These are phyloP conservation scores for Fonsecaea nubica DNA, from an alignment of 2,329 filamentous ascomycete genomes.

Conservation along the genomic window DNA sequence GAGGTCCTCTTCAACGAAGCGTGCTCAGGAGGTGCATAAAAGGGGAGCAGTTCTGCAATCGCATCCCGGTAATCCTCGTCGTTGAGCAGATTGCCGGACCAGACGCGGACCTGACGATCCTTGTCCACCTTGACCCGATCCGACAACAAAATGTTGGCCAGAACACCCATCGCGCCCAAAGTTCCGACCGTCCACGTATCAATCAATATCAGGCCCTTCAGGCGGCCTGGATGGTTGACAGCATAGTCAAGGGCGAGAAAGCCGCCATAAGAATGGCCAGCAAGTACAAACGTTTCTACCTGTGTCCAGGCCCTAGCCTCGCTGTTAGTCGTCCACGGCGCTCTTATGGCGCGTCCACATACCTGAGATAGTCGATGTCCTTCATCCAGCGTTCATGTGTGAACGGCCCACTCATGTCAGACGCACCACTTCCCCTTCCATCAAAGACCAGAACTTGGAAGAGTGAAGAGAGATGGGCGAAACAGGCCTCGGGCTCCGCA, in stretches of 20 bases:
- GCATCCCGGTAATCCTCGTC: conserved; percentile 21
- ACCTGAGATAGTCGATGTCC: conserved; percentile 31
- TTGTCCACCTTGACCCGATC: conserved; percentile 19
- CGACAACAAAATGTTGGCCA: conserved; percentile 26
- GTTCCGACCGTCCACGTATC: conserved; percentile 25
- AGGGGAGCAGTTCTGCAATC: conserved; percentile 19
- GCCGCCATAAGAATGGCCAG: conserved; percentile 28
- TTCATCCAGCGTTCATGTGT: conserved; percentile 30
- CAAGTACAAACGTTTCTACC: conserved; percentile 26
- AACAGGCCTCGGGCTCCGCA: conserved; percentile 20
- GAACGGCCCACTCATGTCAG: conserved; percentile 20
- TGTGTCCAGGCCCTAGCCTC: conserved; percentile 8
- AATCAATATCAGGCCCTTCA: conserved; percentile 19
- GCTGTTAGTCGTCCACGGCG: background rate
- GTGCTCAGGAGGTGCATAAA: conserved; percentile 21
- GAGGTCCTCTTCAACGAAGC: background rate
- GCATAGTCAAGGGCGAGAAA: conserved; percentile 31
- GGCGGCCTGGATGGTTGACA: conserved; percentile 10
- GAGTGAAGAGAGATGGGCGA: conserved; percentile 13
- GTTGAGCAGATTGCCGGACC: conserved; percentile 23
- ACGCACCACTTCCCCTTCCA: conserved; percentile 27
- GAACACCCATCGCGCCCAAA: conserved; percentile 21
- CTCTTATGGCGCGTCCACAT: background rate
- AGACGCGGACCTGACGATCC: conserved; percentile 27
- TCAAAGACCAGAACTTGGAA: conserved; percentile 32